Evolutionary conservation across 805 yeast species (phyloP), one percentile per base, ranked within the genome.

Genomic region (Cyberlindnera petersonii): DNA sequence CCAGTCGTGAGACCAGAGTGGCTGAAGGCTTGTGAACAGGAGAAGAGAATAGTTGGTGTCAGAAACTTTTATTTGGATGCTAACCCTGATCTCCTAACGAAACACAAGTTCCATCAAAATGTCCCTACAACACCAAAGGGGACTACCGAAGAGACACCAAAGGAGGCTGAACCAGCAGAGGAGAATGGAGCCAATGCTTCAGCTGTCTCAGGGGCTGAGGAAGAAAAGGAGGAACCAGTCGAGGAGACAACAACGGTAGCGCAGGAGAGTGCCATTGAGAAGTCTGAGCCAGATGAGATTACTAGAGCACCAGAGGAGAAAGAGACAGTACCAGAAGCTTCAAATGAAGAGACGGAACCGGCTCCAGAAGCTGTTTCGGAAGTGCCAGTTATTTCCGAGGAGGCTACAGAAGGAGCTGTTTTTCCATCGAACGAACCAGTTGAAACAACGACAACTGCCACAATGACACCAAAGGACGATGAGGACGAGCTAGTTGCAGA

Each of bases 1-100:
- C 98, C 98, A 2, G 76, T 93, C 27, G 89, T 93, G 20, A 75
- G 95, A 60, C 98, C 98, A 0, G 97, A 93, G 59, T 93, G 98
- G 98, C 68, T 93, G 41, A 82, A 84, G 61, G 96, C 97, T 1
- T 93, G 98, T 66, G 95, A 86, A 52, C 61, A 72, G 30, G 97
- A 89, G 56, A 77, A 93, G 51, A 68, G 96, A 55, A 80, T 93
- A 40, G 95, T 89, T 30, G 96, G 98, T 20, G 98, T 93, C 13
- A 74, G 95, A 54, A 87, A 86, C 49, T 86, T 83, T 51, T 86
- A 86, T 56, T 66, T 83, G 24, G 82, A 79, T 59, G 70, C 77
- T 15, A 71, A 67, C 36, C 64, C 64, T 28, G 60, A 64, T 23
- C 63, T 65, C 38, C 58, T 73, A 57, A 63, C 61, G 33, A 66